Conservation (phyloP, 257 asterid species). For the Oldenlandia corymbosa region DNA sequence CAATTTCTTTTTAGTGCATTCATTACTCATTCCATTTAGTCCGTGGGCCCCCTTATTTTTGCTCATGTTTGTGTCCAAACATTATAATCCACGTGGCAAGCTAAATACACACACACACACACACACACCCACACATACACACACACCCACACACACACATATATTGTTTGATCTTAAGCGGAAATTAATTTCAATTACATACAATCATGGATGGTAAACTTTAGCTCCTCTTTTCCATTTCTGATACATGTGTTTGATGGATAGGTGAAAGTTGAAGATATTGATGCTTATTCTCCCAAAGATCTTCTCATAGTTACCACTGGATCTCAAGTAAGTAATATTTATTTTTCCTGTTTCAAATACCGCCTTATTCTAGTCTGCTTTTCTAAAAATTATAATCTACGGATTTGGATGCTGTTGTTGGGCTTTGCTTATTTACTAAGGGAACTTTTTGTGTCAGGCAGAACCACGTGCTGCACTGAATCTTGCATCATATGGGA, state of each 20-base stretch:
- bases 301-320: constrained; percentile 97
- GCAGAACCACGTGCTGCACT: constrained; percentile 99
- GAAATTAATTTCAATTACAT: neutral
- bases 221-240: neutral
- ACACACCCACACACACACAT: too few species aligned
- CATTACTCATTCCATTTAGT: too few species aligned
- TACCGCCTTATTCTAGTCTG: constrained; percentile 1
- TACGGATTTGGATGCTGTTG: neutral
- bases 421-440: constrained; percentile 20
- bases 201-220: neutral
- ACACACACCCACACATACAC: too few species aligned
- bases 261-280: constrained; percentile 95
- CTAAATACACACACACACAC: too few species aligned
- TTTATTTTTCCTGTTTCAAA: constrained; percentile 5
- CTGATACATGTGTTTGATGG: neutral
- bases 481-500: constrained; percentile 96
- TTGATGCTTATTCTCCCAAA: constrained; percentile 91
- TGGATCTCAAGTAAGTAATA: constrained; percentile 87
- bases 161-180: too few species aligned
- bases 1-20: too few species aligned
- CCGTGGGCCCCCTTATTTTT: too few species aligned
- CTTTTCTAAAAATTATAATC: constrained; percentile 17
- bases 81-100: too few species aligned
- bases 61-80: too few species aligned
- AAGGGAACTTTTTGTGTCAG: constrained; percentile 44